Conservation (phyloP, 2,329 filamentous ascomycete genomes). For the Epichloe gansuensis region DNA sequence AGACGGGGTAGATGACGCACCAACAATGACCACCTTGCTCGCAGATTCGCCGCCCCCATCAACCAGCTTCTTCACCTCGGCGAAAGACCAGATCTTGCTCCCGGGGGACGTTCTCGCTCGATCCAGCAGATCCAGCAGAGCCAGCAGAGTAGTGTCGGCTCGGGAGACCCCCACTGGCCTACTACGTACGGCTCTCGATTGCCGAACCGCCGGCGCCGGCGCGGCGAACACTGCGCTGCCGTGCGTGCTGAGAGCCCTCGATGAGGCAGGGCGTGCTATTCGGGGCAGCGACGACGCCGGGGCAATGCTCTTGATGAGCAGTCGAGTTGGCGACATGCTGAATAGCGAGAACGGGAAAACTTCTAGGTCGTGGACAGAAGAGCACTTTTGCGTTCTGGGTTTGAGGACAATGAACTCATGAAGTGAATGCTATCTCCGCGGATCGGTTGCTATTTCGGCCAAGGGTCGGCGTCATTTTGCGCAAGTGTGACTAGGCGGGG, state of each 20-base stretch:
- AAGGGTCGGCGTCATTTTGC: too few species aligned
- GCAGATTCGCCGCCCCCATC: slow-evolving; percentile 11
- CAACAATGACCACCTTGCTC: slow-evolving; percentile 30
- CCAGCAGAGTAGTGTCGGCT: slow-evolving; percentile 16
- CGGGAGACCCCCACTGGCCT: background rate
- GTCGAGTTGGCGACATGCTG: background rate
- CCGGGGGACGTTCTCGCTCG: slow-evolving; percentile 1
- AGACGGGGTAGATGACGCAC: slow-evolving; percentile 20
- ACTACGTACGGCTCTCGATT: background rate
- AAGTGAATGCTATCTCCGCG: too few species aligned
- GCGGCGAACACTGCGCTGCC: background rate
- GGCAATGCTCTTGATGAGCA: background rate
- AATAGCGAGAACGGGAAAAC: background rate
- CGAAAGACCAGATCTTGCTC: slow-evolving; percentile 34
- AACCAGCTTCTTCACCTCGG: slow-evolving; percentile 32
- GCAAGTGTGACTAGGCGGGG: too few species aligned
- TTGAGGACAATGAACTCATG: background rate
- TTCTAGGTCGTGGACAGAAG: too few species aligned
- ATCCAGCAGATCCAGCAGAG: slow-evolving; percentile 9
- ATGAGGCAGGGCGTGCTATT: background rate
- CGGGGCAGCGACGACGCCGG: background rate
- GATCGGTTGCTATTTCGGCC: too few species aligned
- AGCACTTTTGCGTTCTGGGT: background rate
- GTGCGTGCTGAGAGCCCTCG: background rate
- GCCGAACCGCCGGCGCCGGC: background rate